Conservation (phyloP, 1,284 basidiomycete genomes). For the Psilocybe mexicana region DNA sequence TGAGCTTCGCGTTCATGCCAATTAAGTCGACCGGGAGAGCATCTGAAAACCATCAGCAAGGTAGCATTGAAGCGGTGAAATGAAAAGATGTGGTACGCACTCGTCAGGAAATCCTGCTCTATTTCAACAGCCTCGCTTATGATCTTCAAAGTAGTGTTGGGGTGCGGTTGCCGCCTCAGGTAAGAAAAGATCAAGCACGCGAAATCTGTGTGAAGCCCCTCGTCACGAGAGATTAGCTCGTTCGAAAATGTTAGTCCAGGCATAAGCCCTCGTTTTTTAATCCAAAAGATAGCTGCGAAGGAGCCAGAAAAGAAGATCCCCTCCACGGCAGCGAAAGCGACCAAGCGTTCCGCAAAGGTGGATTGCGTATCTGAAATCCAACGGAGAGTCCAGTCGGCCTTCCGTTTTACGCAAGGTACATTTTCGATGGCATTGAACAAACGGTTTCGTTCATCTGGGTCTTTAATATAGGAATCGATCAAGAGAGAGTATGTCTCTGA, state of each 20-base stretch:
- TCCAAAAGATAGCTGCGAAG: conserved; percentile 95
- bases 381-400: conserved; percentile 92
- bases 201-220: conserved; percentile 98
- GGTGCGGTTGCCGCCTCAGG: conserved; percentile 75
- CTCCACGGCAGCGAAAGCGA: conserved; percentile 96
- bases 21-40: conserved; percentile 72
- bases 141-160: conserved; percentile 69
- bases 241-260: conserved; percentile 97
- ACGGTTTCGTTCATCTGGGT: conserved; percentile 76
- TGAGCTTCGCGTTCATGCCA: conserved; percentile 82
- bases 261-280: conserved; percentile 98
- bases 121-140: conserved; percentile 84
- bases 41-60: conserved; percentile 40
- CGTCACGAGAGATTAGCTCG: conserved; percentile 94
- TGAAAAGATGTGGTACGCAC: conserved; percentile 33
- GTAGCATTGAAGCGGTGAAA: background rate
- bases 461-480: conserved; percentile 97
- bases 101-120: conserved; percentile 82
- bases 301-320: conserved; percentile 97
- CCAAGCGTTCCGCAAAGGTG: conserved; percentile 87
- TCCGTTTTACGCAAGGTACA: conserved; percentile 87
- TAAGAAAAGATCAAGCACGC: conserved; percentile 93
- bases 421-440: conserved; percentile 95
- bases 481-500: conserved; percentile 97
- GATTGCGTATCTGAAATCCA: conserved; percentile 89